Conservation (phyloP, 345 rosid genomes). For the Salix caprea region DNA sequence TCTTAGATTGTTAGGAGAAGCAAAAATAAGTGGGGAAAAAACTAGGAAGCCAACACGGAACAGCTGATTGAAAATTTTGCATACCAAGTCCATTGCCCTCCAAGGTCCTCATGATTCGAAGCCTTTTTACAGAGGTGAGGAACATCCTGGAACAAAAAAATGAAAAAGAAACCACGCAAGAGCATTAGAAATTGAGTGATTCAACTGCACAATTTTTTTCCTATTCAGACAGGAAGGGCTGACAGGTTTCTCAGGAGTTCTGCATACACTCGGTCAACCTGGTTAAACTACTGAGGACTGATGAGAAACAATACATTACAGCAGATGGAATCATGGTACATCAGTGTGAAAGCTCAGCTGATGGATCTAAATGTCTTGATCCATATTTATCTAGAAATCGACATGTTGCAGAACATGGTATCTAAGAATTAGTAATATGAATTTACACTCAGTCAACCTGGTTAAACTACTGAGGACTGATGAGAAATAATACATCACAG, state of each 20-base stretch:
- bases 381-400: background rate
- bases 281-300: background rate
- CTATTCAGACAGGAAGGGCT: background rate
- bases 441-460: background rate
- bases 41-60: background rate
- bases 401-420: background rate
- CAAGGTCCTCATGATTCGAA: slow-evolving; percentile 27
- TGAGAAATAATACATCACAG: background rate
- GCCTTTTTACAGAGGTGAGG: slow-evolving; percentile 23
- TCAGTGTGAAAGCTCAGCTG: background rate
- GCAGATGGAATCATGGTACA: background rate
- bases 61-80: slow-evolving; percentile 4
- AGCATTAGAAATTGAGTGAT: background rate
- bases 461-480: background rate
- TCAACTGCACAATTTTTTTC: background rate
- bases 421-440: background rate
- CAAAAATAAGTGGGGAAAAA: background rate
- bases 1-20: background rate
- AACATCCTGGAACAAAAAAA: slow-evolving; percentile 22
- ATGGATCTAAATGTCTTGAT: background rate
- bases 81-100: slow-evolving; percentile 29
- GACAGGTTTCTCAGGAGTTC: background rate
- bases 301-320: background rate
- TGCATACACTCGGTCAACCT: background rate
- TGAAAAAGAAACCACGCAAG: background rate